These are phyloP conservation scores for Leishmania major DNA, from an alignment of 208 protist genomes.

Conservation along the genomic window DNA sequence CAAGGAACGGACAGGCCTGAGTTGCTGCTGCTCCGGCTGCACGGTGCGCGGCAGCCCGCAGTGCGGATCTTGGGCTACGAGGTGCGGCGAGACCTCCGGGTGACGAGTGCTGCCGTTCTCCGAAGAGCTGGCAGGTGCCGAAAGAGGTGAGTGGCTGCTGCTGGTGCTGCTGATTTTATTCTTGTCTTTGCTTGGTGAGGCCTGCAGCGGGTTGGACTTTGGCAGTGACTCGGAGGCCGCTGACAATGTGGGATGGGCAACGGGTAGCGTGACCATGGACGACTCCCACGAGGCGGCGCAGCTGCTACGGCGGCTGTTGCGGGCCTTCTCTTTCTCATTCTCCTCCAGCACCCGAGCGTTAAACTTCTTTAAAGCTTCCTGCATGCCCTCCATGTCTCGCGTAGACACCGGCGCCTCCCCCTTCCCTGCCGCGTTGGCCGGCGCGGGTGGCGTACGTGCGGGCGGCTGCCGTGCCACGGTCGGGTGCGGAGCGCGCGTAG, in stretches of 20 bases:
- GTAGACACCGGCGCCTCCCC: neutral
- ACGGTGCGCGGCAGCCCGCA: conserved; percentile 7
- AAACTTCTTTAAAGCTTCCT: conserved; percentile 15
- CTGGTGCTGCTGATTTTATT: neutral
- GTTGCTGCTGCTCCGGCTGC: conserved; percentile 4
- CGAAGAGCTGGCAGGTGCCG: neutral
- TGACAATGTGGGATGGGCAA: neutral
- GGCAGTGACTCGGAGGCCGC: neutral
- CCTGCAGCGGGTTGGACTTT: neutral
- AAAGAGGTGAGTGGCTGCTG: neutral
- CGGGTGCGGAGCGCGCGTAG: neutral
- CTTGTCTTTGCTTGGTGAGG: neutral
- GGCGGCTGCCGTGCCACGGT: neutral
- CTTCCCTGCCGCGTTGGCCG: neutral
- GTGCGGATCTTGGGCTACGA: conserved; percentile 14
- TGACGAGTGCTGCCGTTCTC: neutral
- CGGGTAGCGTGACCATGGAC: neutral
- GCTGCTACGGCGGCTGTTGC: conserved; percentile 1
- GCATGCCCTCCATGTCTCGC: conserved; percentile 7
- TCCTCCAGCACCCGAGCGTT: conserved; percentile 24
- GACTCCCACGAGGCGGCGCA: conserved; percentile 2
- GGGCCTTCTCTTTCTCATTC: conserved; percentile 5
- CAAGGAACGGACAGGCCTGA: neutral
- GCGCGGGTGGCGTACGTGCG: neutral
- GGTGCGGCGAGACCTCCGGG: neutral